Evolutionary conservation across 139 green algal genomes (phyloP).

Genomic region (Gonium pectorale): DNA sequence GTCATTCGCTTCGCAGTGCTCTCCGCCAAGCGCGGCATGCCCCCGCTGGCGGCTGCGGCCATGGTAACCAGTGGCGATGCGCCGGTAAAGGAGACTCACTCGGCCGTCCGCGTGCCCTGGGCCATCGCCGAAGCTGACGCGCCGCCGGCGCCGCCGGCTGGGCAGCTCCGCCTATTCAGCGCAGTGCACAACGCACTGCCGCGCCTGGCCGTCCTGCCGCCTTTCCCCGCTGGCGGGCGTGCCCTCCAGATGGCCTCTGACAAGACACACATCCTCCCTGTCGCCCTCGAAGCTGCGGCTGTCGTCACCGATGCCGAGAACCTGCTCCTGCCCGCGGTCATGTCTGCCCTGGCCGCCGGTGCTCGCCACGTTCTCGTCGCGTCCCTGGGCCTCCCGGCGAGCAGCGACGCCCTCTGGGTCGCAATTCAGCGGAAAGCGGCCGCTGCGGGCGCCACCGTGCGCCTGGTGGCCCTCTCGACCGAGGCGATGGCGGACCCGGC

Average conservation of each 20-base stretch:
- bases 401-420: neutral
- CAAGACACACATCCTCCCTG: neutral
- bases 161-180: neutral
- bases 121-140: neutral
- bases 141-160: neutral
- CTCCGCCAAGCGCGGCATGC: constrained; percentile 15
- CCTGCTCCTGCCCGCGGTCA: neutral
- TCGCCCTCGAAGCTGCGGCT: neutral
- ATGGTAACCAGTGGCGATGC: neutral
- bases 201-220: neutral
- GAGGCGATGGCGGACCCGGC: neutral
- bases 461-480: constrained; percentile 4
- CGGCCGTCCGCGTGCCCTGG: neutral
- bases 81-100: too few species aligned
- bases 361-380: neutral
- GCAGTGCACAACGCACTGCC: constrained; percentile 2
- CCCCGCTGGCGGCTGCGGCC: neutral
- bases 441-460: neutral
- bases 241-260: neutral
- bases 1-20: constrained; percentile 17
- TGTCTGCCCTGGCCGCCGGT: neutral
- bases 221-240: neutral
- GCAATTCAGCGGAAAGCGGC: neutral
- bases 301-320: neutral
- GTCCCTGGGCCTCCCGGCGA: neutral